Percentiles rank a stretch among this genome's conserved stretches.
phyloP scores from a whole-genome alignment of 306 rosid genomes.

The Acacia acuminata region DNA sequence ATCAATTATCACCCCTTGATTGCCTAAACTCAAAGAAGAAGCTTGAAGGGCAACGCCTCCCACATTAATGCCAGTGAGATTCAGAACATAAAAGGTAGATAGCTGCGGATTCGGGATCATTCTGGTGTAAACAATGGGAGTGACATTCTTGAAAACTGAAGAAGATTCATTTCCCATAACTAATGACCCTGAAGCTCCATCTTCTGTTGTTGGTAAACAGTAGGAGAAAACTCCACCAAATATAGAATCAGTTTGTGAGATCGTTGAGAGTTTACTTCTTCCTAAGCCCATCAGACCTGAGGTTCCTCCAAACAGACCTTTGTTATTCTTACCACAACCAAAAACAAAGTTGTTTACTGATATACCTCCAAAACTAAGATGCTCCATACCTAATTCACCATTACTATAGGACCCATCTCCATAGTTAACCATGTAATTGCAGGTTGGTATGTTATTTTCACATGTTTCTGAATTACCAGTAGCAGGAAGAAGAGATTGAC shows the following conservation, averaged over 20 bases:
- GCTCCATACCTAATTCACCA: constrained; percentile 60
- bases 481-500: constrained; percentile 49
- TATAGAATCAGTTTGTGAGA: constrained; percentile 59
- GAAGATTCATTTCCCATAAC: constrained; percentile 63
- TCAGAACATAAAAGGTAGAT: constrained; percentile 65
- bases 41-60: constrained; percentile 55
- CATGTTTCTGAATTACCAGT: constrained; percentile 59
- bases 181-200: constrained; percentile 71
- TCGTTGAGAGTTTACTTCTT: constrained; percentile 67
- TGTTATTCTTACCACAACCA: constrained; percentile 82
- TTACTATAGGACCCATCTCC: constrained; percentile 79
- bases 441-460: constrained; percentile 31
- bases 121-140: constrained; percentile 73
- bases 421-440: constrained; percentile 61
- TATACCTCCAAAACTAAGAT: constrained; percentile 52
- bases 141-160: constrained; percentile 56
- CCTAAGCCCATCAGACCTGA: constrained; percentile 86
- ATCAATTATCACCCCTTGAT: constrained; percentile 60
- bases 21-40: constrained; percentile 36
- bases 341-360: constrained; percentile 49
- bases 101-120: constrained; percentile 64
- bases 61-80: constrained; percentile 62
- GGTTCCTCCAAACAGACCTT: constrained; percentile 79
- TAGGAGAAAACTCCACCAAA: constrained; percentile 87
- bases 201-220: constrained; percentile 68